Evolutionary conservation across 768 basidiomycete species (phyloP), one percentile per base, ranked within the genome.

Genomic region (Amanita pallidorosea): DNA sequence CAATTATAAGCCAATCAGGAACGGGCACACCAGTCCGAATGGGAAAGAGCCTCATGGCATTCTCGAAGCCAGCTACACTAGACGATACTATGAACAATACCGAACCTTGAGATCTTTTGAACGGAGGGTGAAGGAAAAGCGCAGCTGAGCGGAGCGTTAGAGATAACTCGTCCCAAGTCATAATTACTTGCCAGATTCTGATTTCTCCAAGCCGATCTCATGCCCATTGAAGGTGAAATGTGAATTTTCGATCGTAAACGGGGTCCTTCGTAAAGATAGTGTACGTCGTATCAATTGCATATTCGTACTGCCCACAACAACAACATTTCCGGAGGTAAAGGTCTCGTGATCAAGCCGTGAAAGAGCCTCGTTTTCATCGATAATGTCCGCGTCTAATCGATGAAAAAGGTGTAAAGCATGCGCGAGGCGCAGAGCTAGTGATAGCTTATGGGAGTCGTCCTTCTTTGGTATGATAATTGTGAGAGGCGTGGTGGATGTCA

Each of bases 1-100:
- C 74, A 3, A 83, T 68, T 15, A 89, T 71, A 5, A 89, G 57
- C 88, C 90, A 94, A 58, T 89, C 86, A 1, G 89, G 87, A 1
- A 77, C 72, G 7, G 79, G 63, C 2, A 91, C 71, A 3, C 89
- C 89, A 2, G 91, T 95, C 17, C 92, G 79, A 22, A 88, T 76
- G 4, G 92, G 91, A 60, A 94, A 86, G n/a, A 92, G 65, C 41
- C 85, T 75, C 2, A 74, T 63, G 1, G 75, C 79, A 48, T 81
- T 70, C 63, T 94, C 92, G 4, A 90, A 67, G 2, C 81, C 83
- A 1, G 63, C 56, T 0, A 57, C 56, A 55, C 82, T 79, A 4
- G 76, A 75, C 13, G 77, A 80, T 12, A 81, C 66, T 22, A 92
- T 64, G 56, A 90, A 80, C 6, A 90, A 63, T 56, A 61, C 69